A percentile compares a stretch with the other conserved stretches of the same genome.
Evolutionary conservation across 176 grass and related monocot species (phyloP).

Genomic region (Phyllostachys edulis): DNA sequence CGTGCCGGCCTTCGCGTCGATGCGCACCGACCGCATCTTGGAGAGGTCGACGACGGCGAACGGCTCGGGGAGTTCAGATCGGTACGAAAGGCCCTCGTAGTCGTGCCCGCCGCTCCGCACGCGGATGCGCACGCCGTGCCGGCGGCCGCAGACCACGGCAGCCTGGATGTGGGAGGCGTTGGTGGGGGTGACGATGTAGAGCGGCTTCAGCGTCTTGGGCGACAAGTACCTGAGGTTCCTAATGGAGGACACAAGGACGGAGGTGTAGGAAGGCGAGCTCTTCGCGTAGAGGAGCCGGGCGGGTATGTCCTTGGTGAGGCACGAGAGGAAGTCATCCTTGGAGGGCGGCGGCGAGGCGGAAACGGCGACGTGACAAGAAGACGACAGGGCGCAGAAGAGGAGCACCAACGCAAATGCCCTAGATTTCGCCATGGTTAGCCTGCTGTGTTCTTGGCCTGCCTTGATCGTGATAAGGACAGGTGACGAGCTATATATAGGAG

Average conservation of each 20-base stretch:
- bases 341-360: not conserved
- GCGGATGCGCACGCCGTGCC: slow-evolving; percentile 31
- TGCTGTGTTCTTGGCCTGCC: not conserved
- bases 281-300: slow-evolving; percentile 34
- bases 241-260: slow-evolving; percentile 42
- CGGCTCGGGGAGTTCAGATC: not conserved
- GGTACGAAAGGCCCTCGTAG: slow-evolving; percentile 70
- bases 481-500: slow-evolving; percentile 20
- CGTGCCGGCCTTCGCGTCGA: slow-evolving; percentile 20
- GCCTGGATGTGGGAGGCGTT: slow-evolving; percentile 38
- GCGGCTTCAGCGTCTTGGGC: slow-evolving; percentile 30
- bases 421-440: slow-evolving; percentile 31
- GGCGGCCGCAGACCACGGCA: slow-evolving; percentile 37
- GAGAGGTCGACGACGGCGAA: slow-evolving; percentile 47
- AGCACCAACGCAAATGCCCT: slow-evolving; percentile 22
- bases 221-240: slow-evolving; percentile 51
- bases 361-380: not conserved
- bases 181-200: slow-evolving; percentile 48
- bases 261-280: slow-evolving; percentile 31
- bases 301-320: slow-evolving; percentile 29
- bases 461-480: not conserved
- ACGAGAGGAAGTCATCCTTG: slow-evolving; percentile 46
- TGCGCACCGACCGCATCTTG: slow-evolving; percentile 11
- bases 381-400: slow-evolving; percentile 25
- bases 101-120: slow-evolving; percentile 73